Evolutionary conservation across 2,329 filamentous ascomycete genomes (phyloP), one percentile per base, ranked within the genome.

Genomic region (Colletotrichum tropicicola): DNA sequence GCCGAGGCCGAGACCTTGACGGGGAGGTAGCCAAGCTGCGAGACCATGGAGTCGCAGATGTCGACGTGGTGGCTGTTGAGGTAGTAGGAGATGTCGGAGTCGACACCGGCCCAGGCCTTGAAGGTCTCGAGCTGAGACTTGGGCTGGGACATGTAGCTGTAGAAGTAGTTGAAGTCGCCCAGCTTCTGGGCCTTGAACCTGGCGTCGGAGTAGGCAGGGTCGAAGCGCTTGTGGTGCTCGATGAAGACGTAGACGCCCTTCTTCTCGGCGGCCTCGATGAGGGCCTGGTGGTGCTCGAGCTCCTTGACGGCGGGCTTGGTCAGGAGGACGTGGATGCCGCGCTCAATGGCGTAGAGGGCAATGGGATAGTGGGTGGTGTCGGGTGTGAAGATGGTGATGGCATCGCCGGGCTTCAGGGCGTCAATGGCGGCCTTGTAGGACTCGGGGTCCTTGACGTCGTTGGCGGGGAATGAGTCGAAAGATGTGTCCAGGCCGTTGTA

Each of bases 111-210:
- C 94, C 94, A 97, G 3, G 93, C 91, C 79, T 93, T 94, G 89
- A 97, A 97, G 0, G 94, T 97, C 83, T 97, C 92, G 49, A 97
- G 87, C 81, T 97, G 94, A 53, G 86, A 93, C 82, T 97, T 97
- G 66, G 91, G 92, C 83, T 97, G 94, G 52, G 90, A 93, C 94
- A 97, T 97, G 87, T 98, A 98, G 72, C 88, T 91, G 86, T 97
- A 98, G 78, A 97, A 98, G 85, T 98, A 98, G 84, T 97, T 97
- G 88, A 98, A 98, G 80, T 97, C 93, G 69, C 94, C 94, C 7
- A 98, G 83, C 56, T 84, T 89, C 74, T 88, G 82, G 13, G 93
- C 92, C 71, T 91, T 89, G 80, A 90, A 90, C 52, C 90, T 88
- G 13, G 95, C 95, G 77, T 98, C 94, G 13, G 92, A 89, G 82